These are phyloP conservation scores for Termitomyces sp. DNA, from an alignment of 768 basidiomycete species.

Conservation along the genomic window DNA sequence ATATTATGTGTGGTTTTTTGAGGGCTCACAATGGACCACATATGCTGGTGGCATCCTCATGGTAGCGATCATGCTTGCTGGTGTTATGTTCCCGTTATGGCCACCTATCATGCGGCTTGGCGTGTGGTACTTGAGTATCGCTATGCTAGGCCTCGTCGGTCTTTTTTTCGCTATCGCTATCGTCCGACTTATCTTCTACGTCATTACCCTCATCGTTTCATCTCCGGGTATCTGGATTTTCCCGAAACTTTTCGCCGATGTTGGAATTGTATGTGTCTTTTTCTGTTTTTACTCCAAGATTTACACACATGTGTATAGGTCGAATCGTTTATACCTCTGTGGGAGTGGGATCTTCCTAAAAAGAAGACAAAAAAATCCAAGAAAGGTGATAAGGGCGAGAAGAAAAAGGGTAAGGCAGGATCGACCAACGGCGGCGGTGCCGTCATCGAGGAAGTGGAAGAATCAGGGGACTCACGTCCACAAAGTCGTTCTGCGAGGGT, in stretches of 20 bases:
- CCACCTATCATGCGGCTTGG: constrained; percentile 88
- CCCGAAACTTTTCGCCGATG: constrained; percentile 95
- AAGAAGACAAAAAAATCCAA: constrained; percentile 59
- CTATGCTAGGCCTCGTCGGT: constrained; percentile 80
- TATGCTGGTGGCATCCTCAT: constrained; percentile 87
- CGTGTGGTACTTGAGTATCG: constrained; percentile 93
- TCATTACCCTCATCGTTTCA: constrained; percentile 81
- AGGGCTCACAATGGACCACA: constrained; percentile 89
- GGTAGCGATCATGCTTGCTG: constrained; percentile 91
- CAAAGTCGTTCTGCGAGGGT: constrained; percentile 37
- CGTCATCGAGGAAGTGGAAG: constrained; percentile 41
- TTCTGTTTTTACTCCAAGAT: background rate
- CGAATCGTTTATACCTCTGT: constrained; percentile 94
- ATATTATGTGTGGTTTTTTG: constrained; percentile 97
- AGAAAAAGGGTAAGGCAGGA: constrained; percentile 39
- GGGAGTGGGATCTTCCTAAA: constrained; percentile 91
- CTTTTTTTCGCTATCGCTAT: constrained; percentile 90
- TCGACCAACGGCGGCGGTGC: constrained; percentile 37
- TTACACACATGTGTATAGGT: constrained; percentile 46
- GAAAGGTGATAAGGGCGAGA: constrained; percentile 47
- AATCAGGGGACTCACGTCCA: constrained; percentile 36
- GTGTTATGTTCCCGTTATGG: constrained; percentile 99
- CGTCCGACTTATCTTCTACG: constrained; percentile 87
- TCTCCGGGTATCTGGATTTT: constrained; percentile 98
- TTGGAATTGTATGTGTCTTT: constrained; percentile 81